Evolutionary conservation across 2,329 filamentous ascomycete genomes (phyloP), one percentile per base, ranked within the genome.

Genomic region (Colletotrichum aenigma): DNA sequence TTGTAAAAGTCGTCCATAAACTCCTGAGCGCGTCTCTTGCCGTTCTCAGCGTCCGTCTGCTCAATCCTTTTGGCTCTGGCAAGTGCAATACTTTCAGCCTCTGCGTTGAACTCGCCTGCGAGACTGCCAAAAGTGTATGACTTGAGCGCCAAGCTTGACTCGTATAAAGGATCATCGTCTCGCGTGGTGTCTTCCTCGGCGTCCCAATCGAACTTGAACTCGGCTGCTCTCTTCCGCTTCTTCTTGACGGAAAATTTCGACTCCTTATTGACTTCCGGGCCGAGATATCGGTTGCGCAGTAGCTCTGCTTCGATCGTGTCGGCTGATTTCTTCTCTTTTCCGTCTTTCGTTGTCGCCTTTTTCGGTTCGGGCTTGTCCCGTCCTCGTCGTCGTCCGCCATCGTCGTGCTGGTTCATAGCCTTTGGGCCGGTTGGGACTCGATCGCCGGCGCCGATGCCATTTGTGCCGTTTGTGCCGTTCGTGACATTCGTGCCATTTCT

Each of bases 141-240:
- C 55, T 68, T 77, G n/a, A 74, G 61, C 15, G 69, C 71, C 60
- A 71, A 67, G 12, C 66, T 60, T n/a, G 74, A 69, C 24, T 81
- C 78, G 83, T 98, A 97, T 52, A 97, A 89, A 1, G 95, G 94
- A 80, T 98, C 96, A 82, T 96, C 94, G 79, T 95, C 93, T 66
- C 86, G 91, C 78, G 93, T 96, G 1, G 97, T 99, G 84, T 99
- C 97, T 82, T 99, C 97, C 76, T 97, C 95, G 1, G 92, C 91
- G 79, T 98, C 97, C 97, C 97, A 99, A 80, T 98, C 97, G 81
- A 99, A 99, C 84, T 99, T 98, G 85, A 96, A 95, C 82, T 98
- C 96, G 2, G 95, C 97, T 2, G 96, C 98, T 77, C 96, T 91
- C 87, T 95, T 94, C 72, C 96, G 91, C 88, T 98, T 98, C 90